A percentile compares a stretch with the other conserved stretches of the same genome.
These are phyloP conservation scores for Apiotrichum gamsii DNA, from an alignment of 1,284 basidiomycete species.

Conservation along the genomic window DNA sequence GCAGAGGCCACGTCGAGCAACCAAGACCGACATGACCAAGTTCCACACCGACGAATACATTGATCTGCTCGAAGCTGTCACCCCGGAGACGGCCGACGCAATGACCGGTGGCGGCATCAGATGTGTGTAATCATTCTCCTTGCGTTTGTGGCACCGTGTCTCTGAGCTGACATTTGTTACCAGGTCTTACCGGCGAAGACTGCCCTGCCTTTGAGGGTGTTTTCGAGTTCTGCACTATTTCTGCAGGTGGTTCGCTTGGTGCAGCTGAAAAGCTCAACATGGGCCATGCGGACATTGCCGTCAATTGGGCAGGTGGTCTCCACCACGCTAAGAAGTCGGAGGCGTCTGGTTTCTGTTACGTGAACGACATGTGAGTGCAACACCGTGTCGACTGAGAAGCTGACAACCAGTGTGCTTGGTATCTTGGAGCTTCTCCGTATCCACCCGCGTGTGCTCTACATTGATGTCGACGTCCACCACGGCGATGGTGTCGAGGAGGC, in stretches of 20 bases:
- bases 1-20: slow-evolving; percentile 73
- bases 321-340: slow-evolving; percentile 98
- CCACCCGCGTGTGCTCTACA: slow-evolving; percentile 83
- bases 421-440: slow-evolving; percentile 75
- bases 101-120: slow-evolving; percentile 74
- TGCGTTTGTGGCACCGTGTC: neutral
- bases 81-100: slow-evolving; percentile 77
- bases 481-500: slow-evolving; percentile 99
- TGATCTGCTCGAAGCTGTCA: slow-evolving; percentile 78
- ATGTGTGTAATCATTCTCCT: too few relatives aligned
- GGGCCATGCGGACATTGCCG: slow-evolving; percentile 81
- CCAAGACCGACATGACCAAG: slow-evolving; percentile 73
- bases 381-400: slow-evolving; percentile 1
- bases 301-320: slow-evolving; percentile 96
- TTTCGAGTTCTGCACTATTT: slow-evolving; percentile 95
- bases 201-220: slow-evolving; percentile 95
- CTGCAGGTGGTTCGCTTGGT: slow-evolving; percentile 84
- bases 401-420: slow-evolving; percentile 63
- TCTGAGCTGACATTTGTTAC: slow-evolving; percentile 8
- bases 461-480: slow-evolving; percentile 97
- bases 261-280: slow-evolving; percentile 76
- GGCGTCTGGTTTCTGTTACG: slow-evolving; percentile 94
- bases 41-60: slow-evolving; percentile 99
- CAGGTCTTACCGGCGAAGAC: slow-evolving; percentile 85
- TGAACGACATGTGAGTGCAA: slow-evolving; percentile 58